These are phyloP conservation scores for Fusarium siculi DNA, from an alignment of 2,329 filamentous ascomycete genomes.

Conservation along the genomic window DNA sequence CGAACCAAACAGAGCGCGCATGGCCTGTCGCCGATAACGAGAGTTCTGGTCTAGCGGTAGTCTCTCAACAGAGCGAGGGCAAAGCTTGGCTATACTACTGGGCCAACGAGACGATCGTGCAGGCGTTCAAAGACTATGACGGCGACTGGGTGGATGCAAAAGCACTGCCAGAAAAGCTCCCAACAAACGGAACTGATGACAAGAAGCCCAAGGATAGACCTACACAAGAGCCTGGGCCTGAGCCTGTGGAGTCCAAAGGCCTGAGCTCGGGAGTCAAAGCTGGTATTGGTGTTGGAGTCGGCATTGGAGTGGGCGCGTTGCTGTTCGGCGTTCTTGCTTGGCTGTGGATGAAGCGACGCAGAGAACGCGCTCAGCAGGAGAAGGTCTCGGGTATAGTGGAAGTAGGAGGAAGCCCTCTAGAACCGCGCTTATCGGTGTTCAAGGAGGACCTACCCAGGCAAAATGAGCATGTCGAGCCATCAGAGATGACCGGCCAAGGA, in stretches of 20 bases:
- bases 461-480: background rate
- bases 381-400: background rate
- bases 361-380: background rate
- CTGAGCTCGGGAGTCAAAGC: background rate
- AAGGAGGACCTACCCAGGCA: background rate
- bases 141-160: background rate
- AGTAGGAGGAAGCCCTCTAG: background rate
- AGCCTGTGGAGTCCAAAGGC: accelerated
- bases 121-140: background rate
- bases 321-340: background rate
- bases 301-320: background rate
- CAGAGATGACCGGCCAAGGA: background rate
- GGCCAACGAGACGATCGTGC: conserved; percentile 4
- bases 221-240: background rate
- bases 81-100: conserved; percentile 10
- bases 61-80: background rate
- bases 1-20: background rate
- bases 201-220: background rate
- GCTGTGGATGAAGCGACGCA: background rate
- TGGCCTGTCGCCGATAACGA: background rate
- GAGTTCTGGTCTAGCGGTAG: background rate
- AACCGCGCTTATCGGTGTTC: background rate
- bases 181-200: background rate
- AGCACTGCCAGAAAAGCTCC: background rate
- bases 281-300: conserved; percentile 4